A percentile compares a stretch with the other conserved stretches of the same genome.
phyloP scores from a whole-genome alignment of 306 rosid species.

The Albizia julibrissin region DNA sequence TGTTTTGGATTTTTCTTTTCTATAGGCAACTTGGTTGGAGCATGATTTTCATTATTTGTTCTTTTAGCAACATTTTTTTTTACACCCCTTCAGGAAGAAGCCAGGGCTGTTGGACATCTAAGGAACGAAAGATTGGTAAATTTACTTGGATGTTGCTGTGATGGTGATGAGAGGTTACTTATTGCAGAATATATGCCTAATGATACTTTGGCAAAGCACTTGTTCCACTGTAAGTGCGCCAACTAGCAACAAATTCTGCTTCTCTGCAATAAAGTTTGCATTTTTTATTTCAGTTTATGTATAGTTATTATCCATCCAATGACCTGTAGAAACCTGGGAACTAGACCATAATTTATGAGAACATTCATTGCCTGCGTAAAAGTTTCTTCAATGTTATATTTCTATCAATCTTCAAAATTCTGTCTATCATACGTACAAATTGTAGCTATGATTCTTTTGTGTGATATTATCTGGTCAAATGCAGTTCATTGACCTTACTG shows the following conservation, averaged over 20 bases:
- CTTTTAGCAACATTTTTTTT: constrained; percentile 22
- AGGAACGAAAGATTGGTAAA: constrained; percentile 81
- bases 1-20: background rate
- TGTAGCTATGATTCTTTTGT: constrained; percentile 23
- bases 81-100: constrained; percentile 71
- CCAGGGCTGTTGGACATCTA: constrained; percentile 87
- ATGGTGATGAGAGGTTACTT: constrained; percentile 93
- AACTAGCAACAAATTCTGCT: constrained; percentile 17
- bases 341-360: constrained; percentile 15
- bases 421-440: constrained; percentile 7
- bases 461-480: constrained; percentile 16
- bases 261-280: constrained; percentile 18
- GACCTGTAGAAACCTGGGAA: background rate
- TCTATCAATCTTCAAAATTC: background rate
- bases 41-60: constrained; percentile 22
- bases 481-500: constrained; percentile 7
- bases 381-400: constrained; percentile 4
- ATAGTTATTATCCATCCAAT: constrained; percentile 4
- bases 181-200: constrained; percentile 89
- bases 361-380: background rate
- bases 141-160: constrained; percentile 91
- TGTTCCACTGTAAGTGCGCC: constrained; percentile 84
- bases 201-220: constrained; percentile 96
- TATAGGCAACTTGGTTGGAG: constrained; percentile 5
- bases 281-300: constrained; percentile 20